Conservation (phyloP, 176 grass and related monocot genomes). For the Urochloa ruziziensis region DNA sequence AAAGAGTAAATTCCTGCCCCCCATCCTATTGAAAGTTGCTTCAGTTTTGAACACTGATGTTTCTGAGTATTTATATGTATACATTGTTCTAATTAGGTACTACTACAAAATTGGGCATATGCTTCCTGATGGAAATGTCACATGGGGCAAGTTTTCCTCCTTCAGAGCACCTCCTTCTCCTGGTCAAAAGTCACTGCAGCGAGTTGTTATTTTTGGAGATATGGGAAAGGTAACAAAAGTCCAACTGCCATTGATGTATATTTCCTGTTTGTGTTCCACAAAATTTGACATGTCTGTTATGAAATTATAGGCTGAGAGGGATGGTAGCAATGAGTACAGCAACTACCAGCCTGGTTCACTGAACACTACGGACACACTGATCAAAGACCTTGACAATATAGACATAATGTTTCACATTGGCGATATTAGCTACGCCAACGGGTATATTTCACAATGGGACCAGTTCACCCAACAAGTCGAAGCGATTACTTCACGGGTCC, state of each 20-base stretch:
- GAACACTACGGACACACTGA: conserved; percentile 71
- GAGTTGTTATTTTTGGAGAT: conserved; percentile 84
- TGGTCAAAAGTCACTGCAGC: conserved; percentile 77
- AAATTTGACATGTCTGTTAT: neutral
- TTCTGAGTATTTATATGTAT: neutral
- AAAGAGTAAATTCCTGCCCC: conserved; percentile 49
- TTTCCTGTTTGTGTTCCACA: neutral
- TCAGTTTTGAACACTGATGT: neutral
- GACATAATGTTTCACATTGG: conserved; percentile 88
- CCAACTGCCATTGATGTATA: neutral
- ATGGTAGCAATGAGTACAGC: conserved; percentile 80
- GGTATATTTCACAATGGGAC: conserved; percentile 95
- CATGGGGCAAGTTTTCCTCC: conserved; percentile 70
- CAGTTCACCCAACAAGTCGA: conserved; percentile 92
- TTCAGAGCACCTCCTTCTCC: conserved; percentile 79
- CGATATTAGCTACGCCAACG: conserved; percentile 83
- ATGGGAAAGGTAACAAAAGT: conserved; percentile 82
- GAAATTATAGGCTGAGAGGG: conserved; percentile 72
- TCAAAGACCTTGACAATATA: conserved; percentile 84
- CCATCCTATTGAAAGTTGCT: neutral
- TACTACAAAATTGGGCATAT: conserved; percentile 72
- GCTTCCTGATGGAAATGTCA: conserved; percentile 37
- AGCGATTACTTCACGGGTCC: conserved; percentile 73
- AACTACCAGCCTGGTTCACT: conserved; percentile 86
- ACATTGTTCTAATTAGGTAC: conserved; percentile 42